Evolutionary conservation across 2,329 filamentous ascomycete species (phyloP).

Genomic region (Fusarium torreyae): DNA sequence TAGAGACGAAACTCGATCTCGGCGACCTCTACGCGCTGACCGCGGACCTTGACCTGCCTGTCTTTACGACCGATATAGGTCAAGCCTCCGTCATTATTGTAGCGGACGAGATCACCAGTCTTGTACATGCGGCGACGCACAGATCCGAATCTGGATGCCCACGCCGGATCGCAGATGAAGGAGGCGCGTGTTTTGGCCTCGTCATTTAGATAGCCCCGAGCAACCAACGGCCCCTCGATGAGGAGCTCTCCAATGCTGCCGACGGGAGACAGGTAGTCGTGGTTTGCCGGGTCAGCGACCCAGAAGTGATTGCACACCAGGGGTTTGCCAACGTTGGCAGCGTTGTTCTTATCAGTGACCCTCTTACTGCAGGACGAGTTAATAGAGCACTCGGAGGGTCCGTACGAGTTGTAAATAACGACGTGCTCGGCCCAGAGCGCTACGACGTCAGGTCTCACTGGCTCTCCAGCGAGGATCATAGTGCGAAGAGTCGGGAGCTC

Average conservation of each 20-base stretch:
- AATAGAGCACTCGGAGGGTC: constrained; percentile 13
- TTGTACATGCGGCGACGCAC: constrained; percentile 30
- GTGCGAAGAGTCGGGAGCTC: constrained; percentile 14
- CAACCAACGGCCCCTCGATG: constrained; percentile 16
- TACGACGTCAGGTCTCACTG: constrained; percentile 14
- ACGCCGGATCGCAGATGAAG: constrained; percentile 50
- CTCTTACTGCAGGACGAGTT: constrained; percentile 18
- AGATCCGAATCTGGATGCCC: constrained; percentile 22
- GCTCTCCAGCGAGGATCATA: constrained; percentile 16
- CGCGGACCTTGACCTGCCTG: constrained; percentile 69
- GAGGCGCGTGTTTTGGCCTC: constrained; percentile 26
- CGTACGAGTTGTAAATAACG: constrained; percentile 12
- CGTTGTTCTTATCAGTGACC: constrained; percentile 14
- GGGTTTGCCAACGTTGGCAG: constrained; percentile 18
- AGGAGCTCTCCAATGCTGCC: constrained; percentile 15
- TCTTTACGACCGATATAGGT: constrained; percentile 66
- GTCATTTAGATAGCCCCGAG: constrained; percentile 15
- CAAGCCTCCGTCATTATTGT: constrained; percentile 54
- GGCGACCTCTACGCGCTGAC: constrained; percentile 65
- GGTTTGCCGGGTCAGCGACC: constrained; percentile 12
- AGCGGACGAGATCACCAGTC: constrained; percentile 37
- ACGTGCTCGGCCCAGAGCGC: constrained; percentile 11
- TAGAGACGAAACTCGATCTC: constrained; percentile 40
- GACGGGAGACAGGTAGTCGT: constrained; percentile 11
- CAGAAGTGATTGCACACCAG: constrained; percentile 14